These are phyloP conservation scores for Glycine tomentella DNA, from an alignment of 306 rosid species.

Conservation along the genomic window DNA sequence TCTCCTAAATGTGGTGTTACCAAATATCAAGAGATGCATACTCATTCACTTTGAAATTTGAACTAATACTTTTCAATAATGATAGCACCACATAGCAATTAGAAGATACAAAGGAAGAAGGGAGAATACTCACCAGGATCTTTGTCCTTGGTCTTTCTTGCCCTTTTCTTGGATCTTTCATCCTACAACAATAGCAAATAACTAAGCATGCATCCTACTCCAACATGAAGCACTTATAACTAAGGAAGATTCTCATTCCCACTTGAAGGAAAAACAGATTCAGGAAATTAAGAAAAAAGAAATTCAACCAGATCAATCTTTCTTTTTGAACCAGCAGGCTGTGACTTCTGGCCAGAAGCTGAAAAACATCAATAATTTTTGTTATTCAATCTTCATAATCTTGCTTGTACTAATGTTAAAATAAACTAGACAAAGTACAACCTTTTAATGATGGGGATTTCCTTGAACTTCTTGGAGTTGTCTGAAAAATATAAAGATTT, in stretches of 20 bases:
- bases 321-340: conserved; percentile 63
- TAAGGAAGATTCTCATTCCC: conserved; percentile 34
- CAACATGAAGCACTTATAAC: conserved; percentile 37
- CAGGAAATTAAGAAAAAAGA: background rate
- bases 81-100: conserved; percentile 11
- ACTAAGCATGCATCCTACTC: conserved; percentile 40
- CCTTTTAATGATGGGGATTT: conserved; percentile 69
- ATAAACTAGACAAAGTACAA: conserved; percentile 43
- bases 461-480: conserved; percentile 58
- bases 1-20: too few relatives aligned
- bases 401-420: conserved; percentile 29
- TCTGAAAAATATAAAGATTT: conserved; percentile 62
- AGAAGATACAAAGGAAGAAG: conserved; percentile 1
- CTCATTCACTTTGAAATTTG: background rate
- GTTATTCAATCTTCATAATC: conserved; percentile 40
- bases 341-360: conserved; percentile 70
- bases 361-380: conserved; percentile 47
- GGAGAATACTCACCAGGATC: conserved; percentile 51
- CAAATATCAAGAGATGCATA: too few relatives aligned
- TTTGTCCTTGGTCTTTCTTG: conserved; percentile 50
- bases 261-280: conserved; percentile 11
- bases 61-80: conserved; percentile 2
- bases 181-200: conserved; percentile 60
- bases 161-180: conserved; percentile 59
- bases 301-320: conserved; percentile 62